These are phyloP conservation scores for Arthroderma sp. DNA, from an alignment of 2,329 filamentous ascomycete genomes.

Conservation along the genomic window DNA sequence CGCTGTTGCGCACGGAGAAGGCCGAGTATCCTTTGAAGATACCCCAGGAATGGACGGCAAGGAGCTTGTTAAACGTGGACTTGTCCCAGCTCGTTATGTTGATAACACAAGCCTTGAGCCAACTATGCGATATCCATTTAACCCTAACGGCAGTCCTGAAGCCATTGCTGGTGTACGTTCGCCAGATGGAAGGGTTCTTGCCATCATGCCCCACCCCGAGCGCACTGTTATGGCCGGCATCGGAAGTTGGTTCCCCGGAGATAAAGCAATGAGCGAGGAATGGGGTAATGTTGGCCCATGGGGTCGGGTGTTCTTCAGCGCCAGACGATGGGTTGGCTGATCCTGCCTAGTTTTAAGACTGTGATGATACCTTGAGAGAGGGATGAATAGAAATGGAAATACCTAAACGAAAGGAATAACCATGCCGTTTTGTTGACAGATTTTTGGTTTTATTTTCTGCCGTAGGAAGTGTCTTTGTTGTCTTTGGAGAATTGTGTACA, in stretches of 20 bases:
- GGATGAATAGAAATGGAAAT: background rate
- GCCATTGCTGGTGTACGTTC: conserved; percentile 72
- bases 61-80: conserved; percentile 50
- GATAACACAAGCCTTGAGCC: conserved; percentile 61
- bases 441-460: background rate
- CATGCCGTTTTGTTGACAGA: background rate
- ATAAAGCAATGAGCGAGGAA: conserved; percentile 39
- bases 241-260: conserved; percentile 60
- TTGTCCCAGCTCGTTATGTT: conserved; percentile 70
- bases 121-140: conserved; percentile 76
- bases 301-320: conserved; percentile 76
- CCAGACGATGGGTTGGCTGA: conserved; percentile 71
- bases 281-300: conserved; percentile 80
- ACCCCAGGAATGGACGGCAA: conserved; percentile 35
- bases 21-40: conserved; percentile 60
- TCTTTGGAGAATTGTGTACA: background rate
- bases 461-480: background rate
- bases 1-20: conserved; percentile 82
- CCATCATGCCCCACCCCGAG: conserved; percentile 90
- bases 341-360: background rate
- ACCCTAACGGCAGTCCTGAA: conserved; percentile 72
- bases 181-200: conserved; percentile 65
- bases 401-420: background rate
- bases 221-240: conserved; percentile 73
- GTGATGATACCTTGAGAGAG: background rate